phyloP scores from a whole-genome alignment of 495 filamentous ascomycete species.

The Podospora fimiseda region DNA sequence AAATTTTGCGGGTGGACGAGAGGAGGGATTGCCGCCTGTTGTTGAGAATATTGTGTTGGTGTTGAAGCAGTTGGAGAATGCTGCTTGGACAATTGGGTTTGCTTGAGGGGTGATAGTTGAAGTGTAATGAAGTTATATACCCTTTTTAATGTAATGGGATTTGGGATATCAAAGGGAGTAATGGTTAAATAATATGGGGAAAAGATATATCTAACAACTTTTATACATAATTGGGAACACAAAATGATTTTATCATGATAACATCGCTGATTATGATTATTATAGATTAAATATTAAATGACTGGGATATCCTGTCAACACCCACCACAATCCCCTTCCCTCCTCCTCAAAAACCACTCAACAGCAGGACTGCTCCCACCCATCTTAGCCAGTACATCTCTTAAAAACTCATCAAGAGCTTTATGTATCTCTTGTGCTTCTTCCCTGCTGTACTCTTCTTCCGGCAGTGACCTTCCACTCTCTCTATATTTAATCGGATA shows the following conservation, averaged over 20 bases:
- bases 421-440: background rate
- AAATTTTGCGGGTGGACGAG: slow-evolving; percentile 59
- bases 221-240: too few relatives aligned
- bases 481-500: too few relatives aligned
- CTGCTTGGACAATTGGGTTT: slow-evolving; percentile 31
- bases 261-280: slow-evolving; percentile 1
- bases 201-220: too few relatives aligned
- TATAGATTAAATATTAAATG: slow-evolving; percentile 1
- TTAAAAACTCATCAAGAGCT: slow-evolving; percentile 13
- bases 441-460: background rate
- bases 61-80: slow-evolving; percentile 47
- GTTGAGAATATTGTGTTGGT: slow-evolving; percentile 55
- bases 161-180: too few relatives aligned
- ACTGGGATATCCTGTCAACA: background rate
- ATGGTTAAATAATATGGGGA: too few relatives aligned
- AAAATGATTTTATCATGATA: background rate
- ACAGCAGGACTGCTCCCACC: slow-evolving; percentile 9
- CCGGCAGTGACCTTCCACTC: background rate
- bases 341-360: slow-evolving; percentile 27
- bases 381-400: slow-evolving; percentile 13
- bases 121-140: too few relatives aligned
- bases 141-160: too few relatives aligned
- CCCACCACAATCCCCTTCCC: slow-evolving; percentile 25
- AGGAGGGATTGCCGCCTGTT: slow-evolving; percentile 64
- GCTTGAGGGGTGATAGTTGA: too few relatives aligned